Percentiles rank a stretch among this genome's conserved stretches.
Evolutionary conservation across 148 eudicot genomes (phyloP).

Genomic region (Chenopodium formosanum): DNA sequence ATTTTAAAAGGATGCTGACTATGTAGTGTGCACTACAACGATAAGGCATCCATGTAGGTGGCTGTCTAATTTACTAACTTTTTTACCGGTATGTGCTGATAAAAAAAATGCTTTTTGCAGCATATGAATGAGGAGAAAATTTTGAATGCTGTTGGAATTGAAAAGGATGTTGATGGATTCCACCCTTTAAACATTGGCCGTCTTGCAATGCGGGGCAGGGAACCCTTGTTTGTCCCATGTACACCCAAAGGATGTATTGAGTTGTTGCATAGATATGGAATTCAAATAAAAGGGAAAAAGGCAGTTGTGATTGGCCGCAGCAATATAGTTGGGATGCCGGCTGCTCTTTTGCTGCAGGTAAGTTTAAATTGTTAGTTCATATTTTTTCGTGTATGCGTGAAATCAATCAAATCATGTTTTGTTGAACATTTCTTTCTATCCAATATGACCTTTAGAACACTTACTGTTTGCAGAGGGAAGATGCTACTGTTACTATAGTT

Average conservation of each 20-base stretch:
- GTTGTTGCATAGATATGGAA: slow-evolving; percentile 74
- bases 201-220: slow-evolving; percentile 88
- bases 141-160: slow-evolving; percentile 75
- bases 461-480: slow-evolving; percentile 65
- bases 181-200: slow-evolving; percentile 84
- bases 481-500: slow-evolving; percentile 87
- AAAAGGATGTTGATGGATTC: slow-evolving; percentile 94
- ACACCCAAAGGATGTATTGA: slow-evolving; percentile 98
- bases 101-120: slow-evolving; percentile 35
- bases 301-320: slow-evolving; percentile 97
- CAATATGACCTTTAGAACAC: not conserved
- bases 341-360: slow-evolving; percentile 83
- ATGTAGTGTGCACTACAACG: not conserved
- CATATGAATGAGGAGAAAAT: slow-evolving; percentile 85
- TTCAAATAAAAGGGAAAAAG: slow-evolving; percentile 71
- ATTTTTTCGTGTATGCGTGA: not conserved
- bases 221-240: slow-evolving; percentile 89
- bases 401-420: too few species aligned
- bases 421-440: not conserved
- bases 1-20: not conserved
- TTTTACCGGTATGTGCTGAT: not conserved
- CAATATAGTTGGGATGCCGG: slow-evolving; percentile 94
- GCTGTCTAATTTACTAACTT: not conserved
- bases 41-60: not conserved
- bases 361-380: slow-evolving; percentile 10